phyloP scores from a whole-genome alignment of 2,329 filamentous ascomycete species.

The Fusarium coicis region DNA sequence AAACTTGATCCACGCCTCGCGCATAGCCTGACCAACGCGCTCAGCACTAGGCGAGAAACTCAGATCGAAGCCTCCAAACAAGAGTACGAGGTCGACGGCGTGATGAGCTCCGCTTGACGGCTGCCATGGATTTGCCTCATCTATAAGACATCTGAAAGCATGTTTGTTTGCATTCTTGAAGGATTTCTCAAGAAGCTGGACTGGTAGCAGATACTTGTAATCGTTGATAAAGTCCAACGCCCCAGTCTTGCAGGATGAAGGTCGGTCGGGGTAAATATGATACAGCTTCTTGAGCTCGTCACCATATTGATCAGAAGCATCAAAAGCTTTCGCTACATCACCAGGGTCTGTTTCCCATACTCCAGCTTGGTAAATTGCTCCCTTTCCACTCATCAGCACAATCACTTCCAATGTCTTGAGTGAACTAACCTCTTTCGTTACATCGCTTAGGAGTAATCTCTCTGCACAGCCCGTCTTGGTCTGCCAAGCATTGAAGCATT shows the following conservation, averaged over 20 bases:
- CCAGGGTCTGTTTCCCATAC: neutral
- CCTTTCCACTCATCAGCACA: neutral
- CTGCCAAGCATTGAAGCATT: neutral
- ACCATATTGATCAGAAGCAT: constrained; percentile 21
- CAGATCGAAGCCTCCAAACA: constrained; percentile 55
- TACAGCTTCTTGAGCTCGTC: constrained; percentile 53
- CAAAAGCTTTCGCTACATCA: neutral
- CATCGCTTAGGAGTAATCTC: neutral
- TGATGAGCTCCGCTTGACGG: constrained; percentile 58
- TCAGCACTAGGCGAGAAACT: constrained; percentile 49
- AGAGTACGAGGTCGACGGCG: constrained; percentile 57
- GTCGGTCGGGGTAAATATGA: constrained; percentile 52
- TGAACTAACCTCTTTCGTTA: constrained; percentile 1
- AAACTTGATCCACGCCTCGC: constrained; percentile 54
- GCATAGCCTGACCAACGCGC: constrained; percentile 50
- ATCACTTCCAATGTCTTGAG: accelerated
- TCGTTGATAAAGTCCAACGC: constrained; percentile 54
- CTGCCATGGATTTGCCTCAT: constrained; percentile 60
- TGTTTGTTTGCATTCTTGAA: constrained; percentile 37
- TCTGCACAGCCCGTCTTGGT: neutral
- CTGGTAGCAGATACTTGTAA: constrained; percentile 45
- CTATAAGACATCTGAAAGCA: constrained; percentile 56
- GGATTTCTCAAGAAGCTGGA: neutral
- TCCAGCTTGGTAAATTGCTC: neutral
- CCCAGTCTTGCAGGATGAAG: constrained; percentile 53